Conservation (phyloP, 208 protist species). For the Leishmania martiniquensis region DNA sequence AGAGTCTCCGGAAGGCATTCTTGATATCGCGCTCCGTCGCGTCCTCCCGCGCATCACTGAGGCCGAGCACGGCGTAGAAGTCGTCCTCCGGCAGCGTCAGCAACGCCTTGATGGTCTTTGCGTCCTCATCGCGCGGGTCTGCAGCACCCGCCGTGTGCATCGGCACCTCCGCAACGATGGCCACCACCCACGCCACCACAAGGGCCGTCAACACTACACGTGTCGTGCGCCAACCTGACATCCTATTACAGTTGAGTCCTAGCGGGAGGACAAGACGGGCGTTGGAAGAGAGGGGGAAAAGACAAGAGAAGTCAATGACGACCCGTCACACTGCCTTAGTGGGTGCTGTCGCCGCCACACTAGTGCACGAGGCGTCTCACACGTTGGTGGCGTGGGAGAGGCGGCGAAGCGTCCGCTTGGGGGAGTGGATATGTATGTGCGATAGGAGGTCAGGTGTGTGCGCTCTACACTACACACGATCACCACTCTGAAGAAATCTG, state of each 20-base stretch:
- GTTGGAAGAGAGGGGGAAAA: neutral
- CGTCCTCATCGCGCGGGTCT: conserved; percentile 7
- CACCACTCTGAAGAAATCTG: neutral
- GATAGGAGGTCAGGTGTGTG: neutral
- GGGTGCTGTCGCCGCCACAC: neutral
- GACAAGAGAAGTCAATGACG: neutral
- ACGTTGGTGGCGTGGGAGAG: neutral
- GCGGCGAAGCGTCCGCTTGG: neutral
- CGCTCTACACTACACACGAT: neutral
- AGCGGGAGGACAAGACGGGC: too few relatives aligned
- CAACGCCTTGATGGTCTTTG: conserved; percentile 9
- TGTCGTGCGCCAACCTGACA: neutral
- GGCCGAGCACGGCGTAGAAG: conserved; percentile 78
- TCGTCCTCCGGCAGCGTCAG: conserved; percentile 43
- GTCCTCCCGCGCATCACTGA: conserved; percentile 59
- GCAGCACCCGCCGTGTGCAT: neutral
- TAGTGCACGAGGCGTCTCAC: neutral
- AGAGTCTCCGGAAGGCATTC: conserved; percentile 74
- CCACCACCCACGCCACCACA: conserved; percentile 10
- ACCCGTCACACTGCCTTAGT: neutral
- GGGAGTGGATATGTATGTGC: neutral
- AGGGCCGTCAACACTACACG: conserved; percentile 14
- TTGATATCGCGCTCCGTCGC: conserved; percentile 87
- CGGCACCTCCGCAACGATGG: conserved; percentile 2
- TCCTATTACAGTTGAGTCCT: neutral